Evolutionary conservation across 2,329 filamentous ascomycete genomes (phyloP), one percentile per base, ranked within the genome.

Genomic region (Verticillium nonalfalfae): DNA sequence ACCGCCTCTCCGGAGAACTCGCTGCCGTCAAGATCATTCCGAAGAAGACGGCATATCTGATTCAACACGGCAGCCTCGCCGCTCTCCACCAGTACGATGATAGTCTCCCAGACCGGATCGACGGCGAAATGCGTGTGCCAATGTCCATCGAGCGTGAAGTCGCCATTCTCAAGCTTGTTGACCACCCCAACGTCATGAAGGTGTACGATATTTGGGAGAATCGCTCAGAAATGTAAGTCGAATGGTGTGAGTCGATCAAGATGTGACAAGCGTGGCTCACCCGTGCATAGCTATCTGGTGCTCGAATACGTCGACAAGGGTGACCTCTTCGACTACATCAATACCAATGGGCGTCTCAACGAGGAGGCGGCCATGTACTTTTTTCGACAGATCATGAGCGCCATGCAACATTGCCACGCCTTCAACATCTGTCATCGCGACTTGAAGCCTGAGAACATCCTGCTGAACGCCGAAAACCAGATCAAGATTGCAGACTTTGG

Each of bases 191-290:
- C 73, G 94, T 98, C 69, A 93, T 97, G 74, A 91, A 90, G 67
- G 79, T 99, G 10, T 95, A 94, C 72, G 95, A 99, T 76, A 94
- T 99, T 35, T 99, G 94, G 94, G 95, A 99, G 77, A 98, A 97
- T 72, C 85, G 91, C 26, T 90, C 92, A 61, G 93, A 99, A 75
- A 88, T 99, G 91, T 97, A 81, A 79, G 90, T 77, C 21, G 21
- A 31, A 31, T 6, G 50, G 21, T n/a, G 14, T 38, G 1, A 26
- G 18, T 9, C 35, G n/a, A 21, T 7, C 7, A 2, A n/a, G 7
- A 14, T 4, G 7, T 4, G 38, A 55, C 57, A 21, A 4, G 31
- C 50, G 67, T 66, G 52, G 35, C 62, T 76, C 64, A 75, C 64
- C 2, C 14, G 14, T n/a, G 50, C 36, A 50, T 65, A 97, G 93